Evolutionary conservation across 805 yeast species (phyloP).

Genomic region (Sporopachydermia quercuum): DNA sequence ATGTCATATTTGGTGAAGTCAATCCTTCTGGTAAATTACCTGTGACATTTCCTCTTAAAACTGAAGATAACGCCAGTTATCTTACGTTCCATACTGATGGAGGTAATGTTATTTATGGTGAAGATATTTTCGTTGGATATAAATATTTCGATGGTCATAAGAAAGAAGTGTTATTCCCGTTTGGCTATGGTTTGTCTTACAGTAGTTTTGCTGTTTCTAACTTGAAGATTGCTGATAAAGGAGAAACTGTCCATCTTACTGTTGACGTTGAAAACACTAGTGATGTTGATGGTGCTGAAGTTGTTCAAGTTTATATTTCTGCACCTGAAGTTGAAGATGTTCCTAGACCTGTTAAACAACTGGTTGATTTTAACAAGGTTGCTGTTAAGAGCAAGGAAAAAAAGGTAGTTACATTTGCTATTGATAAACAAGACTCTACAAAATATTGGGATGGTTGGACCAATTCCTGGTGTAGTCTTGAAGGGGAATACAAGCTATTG

Average conservation of each 20-base stretch:
- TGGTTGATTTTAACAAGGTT: slow-evolving; percentile 42
- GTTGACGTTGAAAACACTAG: slow-evolving; percentile 37
- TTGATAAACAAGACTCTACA: slow-evolving; percentile 33
- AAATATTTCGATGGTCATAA: slow-evolving; percentile 40
- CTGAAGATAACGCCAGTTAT: slow-evolving; percentile 42
- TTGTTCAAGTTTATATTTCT: slow-evolving; percentile 37
- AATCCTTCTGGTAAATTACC: slow-evolving; percentile 49
- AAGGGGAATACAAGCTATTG: slow-evolving; percentile 33
- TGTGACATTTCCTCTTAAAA: slow-evolving; percentile 35
- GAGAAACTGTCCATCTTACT: slow-evolving; percentile 17
- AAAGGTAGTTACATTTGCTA: slow-evolving; percentile 21
- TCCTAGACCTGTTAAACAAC: slow-evolving; percentile 44
- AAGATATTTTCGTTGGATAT: slow-evolving; percentile 52
- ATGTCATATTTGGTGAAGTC: slow-evolving; percentile 41
- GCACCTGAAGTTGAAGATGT: slow-evolving; percentile 18
- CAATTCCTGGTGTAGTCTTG: slow-evolving; percentile 35
- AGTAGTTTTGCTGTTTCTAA: slow-evolving; percentile 24
- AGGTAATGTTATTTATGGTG: slow-evolving; percentile 46
- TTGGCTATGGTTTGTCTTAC: slow-evolving; percentile 51
- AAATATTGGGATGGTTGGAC: slow-evolving; percentile 38
- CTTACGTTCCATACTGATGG: slow-evolving; percentile 34
- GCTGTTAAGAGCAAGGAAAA: slow-evolving; percentile 29
- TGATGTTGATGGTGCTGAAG: slow-evolving; percentile 33
- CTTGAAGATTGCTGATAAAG: slow-evolving; percentile 5
- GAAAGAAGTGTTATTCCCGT: slow-evolving; percentile 37